Percentiles rank a stretch among this genome's conserved stretches.
Evolutionary conservation across 306 rosid species (phyloP).

Genomic region (Cucurbita maxima): DNA sequence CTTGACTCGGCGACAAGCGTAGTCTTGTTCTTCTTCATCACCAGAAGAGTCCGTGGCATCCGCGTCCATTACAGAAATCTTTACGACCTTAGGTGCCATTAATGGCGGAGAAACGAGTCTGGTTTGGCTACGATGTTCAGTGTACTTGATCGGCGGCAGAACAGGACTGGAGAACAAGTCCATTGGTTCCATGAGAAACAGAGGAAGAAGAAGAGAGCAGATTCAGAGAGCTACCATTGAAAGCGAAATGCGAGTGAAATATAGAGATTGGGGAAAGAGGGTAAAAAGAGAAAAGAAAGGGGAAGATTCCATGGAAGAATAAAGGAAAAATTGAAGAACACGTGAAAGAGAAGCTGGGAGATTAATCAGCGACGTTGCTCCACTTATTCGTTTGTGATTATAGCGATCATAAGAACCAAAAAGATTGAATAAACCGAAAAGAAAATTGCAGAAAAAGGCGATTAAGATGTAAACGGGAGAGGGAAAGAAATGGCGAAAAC

Average conservation of each 20-base stretch:
- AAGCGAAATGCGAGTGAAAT: constrained; percentile 12
- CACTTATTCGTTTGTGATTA: constrained; percentile 4
- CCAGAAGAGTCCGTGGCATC: constrained; percentile 82
- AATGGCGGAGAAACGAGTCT: constrained; percentile 17
- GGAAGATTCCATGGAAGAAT: constrained; percentile 27
- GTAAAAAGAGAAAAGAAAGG: not conserved
- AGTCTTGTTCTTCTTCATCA: constrained; percentile 31
- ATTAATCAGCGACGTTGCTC: not conserved
- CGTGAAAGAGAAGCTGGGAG: constrained; percentile 15
- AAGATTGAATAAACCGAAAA: constrained; percentile 17
- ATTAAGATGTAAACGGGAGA: constrained; percentile 21
- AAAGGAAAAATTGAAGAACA: constrained; percentile 15
- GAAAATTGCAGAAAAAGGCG: not conserved
- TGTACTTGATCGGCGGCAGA: constrained; percentile 20
- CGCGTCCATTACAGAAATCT: constrained; percentile 50
- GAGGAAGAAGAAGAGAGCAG: not conserved
- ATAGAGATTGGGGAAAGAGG: not conserved
- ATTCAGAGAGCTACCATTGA: constrained; percentile 23
- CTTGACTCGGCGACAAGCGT: constrained; percentile 23
- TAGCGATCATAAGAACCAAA: constrained; percentile 1
- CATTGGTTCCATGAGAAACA: not conserved
- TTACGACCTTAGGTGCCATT: constrained; percentile 24
- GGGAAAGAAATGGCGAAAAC: not conserved
- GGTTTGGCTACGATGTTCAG: constrained; percentile 35
- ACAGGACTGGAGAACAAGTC: not conserved